These are phyloP conservation scores for Termitomyces sp. DNA, from an alignment of 768 basidiomycete genomes.

Conservation along the genomic window DNA sequence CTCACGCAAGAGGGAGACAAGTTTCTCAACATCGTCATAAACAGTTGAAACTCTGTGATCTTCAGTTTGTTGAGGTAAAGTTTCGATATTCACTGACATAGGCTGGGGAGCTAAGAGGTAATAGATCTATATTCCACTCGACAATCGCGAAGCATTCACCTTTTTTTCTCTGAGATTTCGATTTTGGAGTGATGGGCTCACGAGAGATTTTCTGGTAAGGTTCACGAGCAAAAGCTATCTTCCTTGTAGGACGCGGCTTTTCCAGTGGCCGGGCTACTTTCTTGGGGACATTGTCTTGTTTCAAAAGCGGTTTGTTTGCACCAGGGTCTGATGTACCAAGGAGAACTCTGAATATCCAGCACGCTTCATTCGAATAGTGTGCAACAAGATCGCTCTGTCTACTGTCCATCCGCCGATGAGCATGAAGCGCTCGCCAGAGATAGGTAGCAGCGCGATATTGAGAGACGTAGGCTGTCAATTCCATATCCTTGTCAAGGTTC, in stretches of 20 bases:
- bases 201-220: not conserved
- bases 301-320: slow-evolving; percentile 21
- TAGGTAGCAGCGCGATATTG: slow-evolving; percentile 54
- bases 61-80: slow-evolving; percentile 21
- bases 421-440: slow-evolving; percentile 67
- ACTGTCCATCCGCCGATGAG: slow-evolving; percentile 47
- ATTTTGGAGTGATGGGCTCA: slow-evolving; percentile 38
- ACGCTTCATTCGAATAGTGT: slow-evolving; percentile 49
- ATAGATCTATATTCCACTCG: not conserved
- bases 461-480: slow-evolving; percentile 23
- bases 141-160: slow-evolving; percentile 14
- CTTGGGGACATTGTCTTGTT: slow-evolving; percentile 18
- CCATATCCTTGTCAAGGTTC: slow-evolving; percentile 29
- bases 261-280: slow-evolving; percentile 2
- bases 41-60: slow-evolving; percentile 7
- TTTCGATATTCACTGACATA: slow-evolving; percentile 21
- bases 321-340: slow-evolving; percentile 14
- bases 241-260: slow-evolving; percentile 10
- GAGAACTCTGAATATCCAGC: slow-evolving; percentile 36
- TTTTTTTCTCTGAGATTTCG: slow-evolving; percentile 35
- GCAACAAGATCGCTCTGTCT: slow-evolving; percentile 41
- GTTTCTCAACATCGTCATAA: slow-evolving; percentile 34
- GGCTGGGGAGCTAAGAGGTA: slow-evolving; percentile 21
- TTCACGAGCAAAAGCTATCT: slow-evolving; percentile 14
- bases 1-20: slow-evolving; percentile 53